Evolutionary conservation across 345 rosid species (phyloP).

Genomic region (Citrus unshiu): DNA sequence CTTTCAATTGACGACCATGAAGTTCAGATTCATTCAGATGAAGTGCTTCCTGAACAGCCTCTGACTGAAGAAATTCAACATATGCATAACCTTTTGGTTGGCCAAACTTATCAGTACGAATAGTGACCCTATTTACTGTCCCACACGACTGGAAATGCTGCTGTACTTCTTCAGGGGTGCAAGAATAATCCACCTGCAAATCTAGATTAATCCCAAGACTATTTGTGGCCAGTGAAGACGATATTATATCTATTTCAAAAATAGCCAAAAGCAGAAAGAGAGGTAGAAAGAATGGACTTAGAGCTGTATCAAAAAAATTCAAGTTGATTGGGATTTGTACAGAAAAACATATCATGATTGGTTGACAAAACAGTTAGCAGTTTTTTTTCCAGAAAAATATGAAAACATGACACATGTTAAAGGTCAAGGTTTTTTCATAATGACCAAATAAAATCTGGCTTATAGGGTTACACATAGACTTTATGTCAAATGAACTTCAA

Average conservation of each 20-base stretch:
- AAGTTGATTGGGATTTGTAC: neutral
- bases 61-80: conserved; percentile 66
- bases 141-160: conserved; percentile 79
- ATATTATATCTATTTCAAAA: neutral
- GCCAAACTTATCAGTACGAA: conserved; percentile 68
- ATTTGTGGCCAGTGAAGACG: neutral
- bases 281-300: too few species aligned
- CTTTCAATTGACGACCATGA: conserved; percentile 76
- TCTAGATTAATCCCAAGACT: neutral
- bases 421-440: neutral
- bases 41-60: conserved; percentile 67
- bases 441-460: neutral
- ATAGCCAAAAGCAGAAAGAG: neutral
- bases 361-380: neutral
- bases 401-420: neutral
- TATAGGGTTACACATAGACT: neutral
- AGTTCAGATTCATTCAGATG: conserved; percentile 64
- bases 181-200: conserved; percentile 65
- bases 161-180: conserved; percentile 82
- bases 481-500: neutral
- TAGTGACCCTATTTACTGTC: conserved; percentile 67
- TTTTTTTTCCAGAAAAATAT: neutral
- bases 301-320: neutral
- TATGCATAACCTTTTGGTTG: conserved; percentile 81
- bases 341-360: neutral